Base-by-base conservation (phyloP, 208 protist species). In the Acanthamoeba triangularis region DNA sequence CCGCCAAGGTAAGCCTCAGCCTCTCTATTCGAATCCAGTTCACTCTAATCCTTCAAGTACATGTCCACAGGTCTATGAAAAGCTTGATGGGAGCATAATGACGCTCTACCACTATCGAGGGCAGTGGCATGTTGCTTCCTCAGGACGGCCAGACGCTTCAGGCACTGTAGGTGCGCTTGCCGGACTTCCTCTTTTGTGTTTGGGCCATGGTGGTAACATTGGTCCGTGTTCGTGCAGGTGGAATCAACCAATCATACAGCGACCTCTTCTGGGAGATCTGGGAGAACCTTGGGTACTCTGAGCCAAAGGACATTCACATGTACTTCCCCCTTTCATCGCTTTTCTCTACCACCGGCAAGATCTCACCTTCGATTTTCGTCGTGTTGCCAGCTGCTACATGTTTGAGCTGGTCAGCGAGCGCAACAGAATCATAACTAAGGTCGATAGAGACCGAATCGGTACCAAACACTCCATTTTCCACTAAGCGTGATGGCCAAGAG, bases 211-310 rank as follows among this genome's bases (percentile, higher is more conserved):
- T n/a, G n/a, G n/a, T n/a, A n/a, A n/a, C n/a, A n/a, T n/a, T n/a
- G n/a, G n/a, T n/a, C n/a, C n/a, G 10, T 72, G 63, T 25, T 72
- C 7, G 63, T 33, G 63, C 30, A 18, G 35, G 20, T 85, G 28
- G 41, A 2, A 54, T 35, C 52, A 54, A 8, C 80, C 6, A 25
- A 35, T 65, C 80, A 18, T 88, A 88, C 18, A 8, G 16, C 18
- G 49, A 88, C 3, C 80, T 88, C 49, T 88, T 88, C 52, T 88
- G 80, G 80, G 80, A 88, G 80, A 88, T 88, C 5, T 88, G 80
- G 80, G 11, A 63, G 44, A 2, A 14, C 28, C 52, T 63, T 28
- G 80, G 80, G 10, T 88, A 88, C 37, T 54, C 80, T 61, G 49
- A 65, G 10, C 80, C 80, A 8, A 88, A 88, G 80, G 80, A 54